A percentile compares a stretch with the other conserved stretches of the same genome.
phyloP scores from a whole-genome alignment of 768 basidiomycete genomes.

The Stropharia rugosoannulata region DNA sequence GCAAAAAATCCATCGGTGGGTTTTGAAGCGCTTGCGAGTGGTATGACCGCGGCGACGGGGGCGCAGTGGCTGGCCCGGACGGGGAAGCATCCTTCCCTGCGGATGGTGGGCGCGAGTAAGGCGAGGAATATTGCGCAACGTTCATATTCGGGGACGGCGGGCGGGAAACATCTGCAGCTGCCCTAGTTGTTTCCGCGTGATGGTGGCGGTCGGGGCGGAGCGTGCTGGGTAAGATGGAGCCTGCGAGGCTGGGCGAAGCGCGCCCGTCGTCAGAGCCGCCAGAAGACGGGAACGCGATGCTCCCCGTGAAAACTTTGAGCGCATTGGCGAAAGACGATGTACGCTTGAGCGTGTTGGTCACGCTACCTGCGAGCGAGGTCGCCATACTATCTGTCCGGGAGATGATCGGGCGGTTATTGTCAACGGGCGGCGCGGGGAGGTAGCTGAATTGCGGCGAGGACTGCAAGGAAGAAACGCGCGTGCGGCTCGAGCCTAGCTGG shows the following conservation, averaged over 20 bases:
- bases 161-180: slow-evolving; percentile 47
- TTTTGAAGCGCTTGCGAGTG: slow-evolving; percentile 20
- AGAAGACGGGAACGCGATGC: slow-evolving; percentile 67
- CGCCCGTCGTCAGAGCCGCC: slow-evolving; percentile 65
- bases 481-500: slow-evolving; percentile 37
- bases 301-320: slow-evolving; percentile 66
- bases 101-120: slow-evolving; percentile 55
- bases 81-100: slow-evolving; percentile 14
- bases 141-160: slow-evolving; percentile 82
- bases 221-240: slow-evolving; percentile 16
- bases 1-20: slow-evolving; percentile 52
- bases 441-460: slow-evolving; percentile 42
- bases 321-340: slow-evolving; percentile 83
- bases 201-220: slow-evolving; percentile 12
- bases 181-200: slow-evolving; percentile 10
- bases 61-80: slow-evolving; percentile 23
- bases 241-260: slow-evolving; percentile 30
- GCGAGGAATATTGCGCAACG: slow-evolving; percentile 73
- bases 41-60: slow-evolving; percentile 31
- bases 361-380: slow-evolving; percentile 57
- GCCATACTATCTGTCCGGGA: slow-evolving; percentile 63
- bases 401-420: slow-evolving; percentile 44
- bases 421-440: slow-evolving; percentile 45
- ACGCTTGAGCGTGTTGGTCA: slow-evolving; percentile 67
- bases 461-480: slow-evolving; percentile 49